Conservation (phyloP, 2,329 filamentous ascomycete species). For the Alternaria incomplexa region DNA sequence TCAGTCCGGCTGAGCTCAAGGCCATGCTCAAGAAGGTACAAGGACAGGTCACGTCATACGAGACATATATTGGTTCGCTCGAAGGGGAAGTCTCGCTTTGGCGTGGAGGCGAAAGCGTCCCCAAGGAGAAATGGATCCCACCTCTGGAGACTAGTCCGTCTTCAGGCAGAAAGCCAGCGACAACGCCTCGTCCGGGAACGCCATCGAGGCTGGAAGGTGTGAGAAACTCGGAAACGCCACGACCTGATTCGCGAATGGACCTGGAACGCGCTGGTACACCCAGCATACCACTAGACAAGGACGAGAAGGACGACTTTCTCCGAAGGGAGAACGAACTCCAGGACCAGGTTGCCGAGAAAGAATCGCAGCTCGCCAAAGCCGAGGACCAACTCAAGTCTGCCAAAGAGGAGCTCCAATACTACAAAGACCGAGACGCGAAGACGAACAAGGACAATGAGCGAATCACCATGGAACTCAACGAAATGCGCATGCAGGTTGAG, state of each 20-base stretch:
- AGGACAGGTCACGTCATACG: slow-evolving; percentile 85
- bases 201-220: slow-evolving; percentile 62
- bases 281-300: slow-evolving; percentile 87
- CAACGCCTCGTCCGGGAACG: slow-evolving; percentile 64
- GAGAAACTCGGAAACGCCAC: slow-evolving; percentile 47
- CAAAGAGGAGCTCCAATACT: slow-evolving; percentile 81
- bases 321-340: slow-evolving; percentile 95
- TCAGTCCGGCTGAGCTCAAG: slow-evolving; percentile 95
- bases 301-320: slow-evolving; percentile 95
- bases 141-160: slow-evolving; percentile 64
- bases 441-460: slow-evolving; percentile 90
- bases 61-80: slow-evolving; percentile 80
- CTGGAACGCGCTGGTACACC: slow-evolving; percentile 84
- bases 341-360: slow-evolving; percentile 93
- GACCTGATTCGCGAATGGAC: slow-evolving; percentile 71
- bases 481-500: slow-evolving; percentile 95
- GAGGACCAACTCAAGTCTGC: slow-evolving; percentile 83
- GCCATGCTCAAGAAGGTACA: slow-evolving; percentile 90
- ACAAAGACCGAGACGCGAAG: slow-evolving; percentile 86
- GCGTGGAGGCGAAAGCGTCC: slow-evolving; percentile 86
- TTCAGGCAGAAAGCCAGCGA: slow-evolving; percentile 55
- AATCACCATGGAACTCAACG: slow-evolving; percentile 83
- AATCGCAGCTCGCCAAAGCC: slow-evolving; percentile 76
- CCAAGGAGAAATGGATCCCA: slow-evolving; percentile 85
- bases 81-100: slow-evolving; percentile 86